phyloP scores from a whole-genome alignment of 2,329 filamentous ascomycete genomes.

The Colletotrichum musae region DNA sequence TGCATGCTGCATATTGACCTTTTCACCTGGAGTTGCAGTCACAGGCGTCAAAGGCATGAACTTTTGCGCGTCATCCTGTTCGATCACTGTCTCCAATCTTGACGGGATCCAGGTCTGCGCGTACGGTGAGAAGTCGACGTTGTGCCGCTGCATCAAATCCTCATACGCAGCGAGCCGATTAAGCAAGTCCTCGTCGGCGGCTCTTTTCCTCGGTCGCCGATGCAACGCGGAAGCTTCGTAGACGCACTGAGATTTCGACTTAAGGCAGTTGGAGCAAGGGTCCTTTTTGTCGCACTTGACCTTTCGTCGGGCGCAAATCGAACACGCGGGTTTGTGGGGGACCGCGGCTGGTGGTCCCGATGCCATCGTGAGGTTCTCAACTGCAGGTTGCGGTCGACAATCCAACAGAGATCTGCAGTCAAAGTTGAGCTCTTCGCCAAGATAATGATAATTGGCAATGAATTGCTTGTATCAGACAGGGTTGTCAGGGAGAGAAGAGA shows the following conservation, averaged over 20 bases:
- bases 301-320: constrained; percentile 56
- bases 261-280: constrained; percentile 61
- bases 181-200: constrained; percentile 47
- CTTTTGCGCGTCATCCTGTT: background rate
- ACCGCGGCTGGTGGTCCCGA: background rate
- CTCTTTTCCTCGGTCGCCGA: constrained; percentile 47
- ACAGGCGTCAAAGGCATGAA: background rate
- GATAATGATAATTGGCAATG: no score
- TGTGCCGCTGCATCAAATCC: constrained; percentile 46
- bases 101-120: constrained; percentile 47
- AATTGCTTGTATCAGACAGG: no score
- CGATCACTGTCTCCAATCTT: constrained; percentile 19
- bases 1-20: background rate
- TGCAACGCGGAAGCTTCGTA: constrained; percentile 43
- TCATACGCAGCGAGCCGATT: constrained; percentile 47
- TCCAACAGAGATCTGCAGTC: no score
- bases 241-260: constrained; percentile 47
- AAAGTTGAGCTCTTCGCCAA: no score
- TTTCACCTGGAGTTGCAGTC: background rate
- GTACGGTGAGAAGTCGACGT: constrained; percentile 43
- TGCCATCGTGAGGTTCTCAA: background rate
- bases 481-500: no score
- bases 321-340: constrained; percentile 46
- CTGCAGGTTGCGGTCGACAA: no score
- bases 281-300: constrained; percentile 58